Base-by-base conservation (phyloP, 176 grass and related monocot genomes). In the Phoenix dactylifera region DNA sequence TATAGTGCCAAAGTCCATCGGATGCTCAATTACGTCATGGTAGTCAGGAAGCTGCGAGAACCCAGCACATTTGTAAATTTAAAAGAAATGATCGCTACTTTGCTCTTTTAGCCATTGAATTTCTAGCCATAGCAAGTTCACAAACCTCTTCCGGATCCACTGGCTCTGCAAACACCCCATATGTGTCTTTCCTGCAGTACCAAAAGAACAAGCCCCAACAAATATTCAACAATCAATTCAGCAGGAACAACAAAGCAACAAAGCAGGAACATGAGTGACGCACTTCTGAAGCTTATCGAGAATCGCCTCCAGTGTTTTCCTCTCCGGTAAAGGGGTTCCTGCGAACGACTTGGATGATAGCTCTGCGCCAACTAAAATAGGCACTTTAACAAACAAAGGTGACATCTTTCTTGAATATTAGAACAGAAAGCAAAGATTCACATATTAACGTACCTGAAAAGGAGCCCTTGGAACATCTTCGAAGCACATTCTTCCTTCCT, bases 261-360 rank as follows among this genome's bases (percentile, higher is more conserved):
- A 14, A 3, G 35, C 10, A 54, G 57, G 35, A 74, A 59, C 16
- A 55, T 28, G 52, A 17, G 22, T 55, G 74, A 69, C 74, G 25
- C 74, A 98, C 94, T 89, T 98, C 53, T 98, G 94, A 68, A 98
- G 88, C 76, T 89, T 98, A 50, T 98, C 79, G 1, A 98, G 94
- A 24, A 93, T 89, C 72, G 84, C 81, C 59, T 89, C 94, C 28
- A 98, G 72, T 24, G 79, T 57, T 51, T 83, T 88, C 64, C 71
- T 77, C 54, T 89, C 85, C 3, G 94, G 94, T 22, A 98, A 59
- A 54, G 88, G 94, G 17, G 85, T 93, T 65, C 72, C 79, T 26
- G 74, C 72, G 54, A 81, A 52, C 9, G 52, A 77, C 22, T 72
- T 79, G 77, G 70, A 64, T 68, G 56, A 80, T 25, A 63, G 3